Evolutionary conservation across 371 early-diverging fungal genomes (phyloP), one percentile per base, ranked within the genome.

Genomic region (Blakeslea trispora): DNA sequence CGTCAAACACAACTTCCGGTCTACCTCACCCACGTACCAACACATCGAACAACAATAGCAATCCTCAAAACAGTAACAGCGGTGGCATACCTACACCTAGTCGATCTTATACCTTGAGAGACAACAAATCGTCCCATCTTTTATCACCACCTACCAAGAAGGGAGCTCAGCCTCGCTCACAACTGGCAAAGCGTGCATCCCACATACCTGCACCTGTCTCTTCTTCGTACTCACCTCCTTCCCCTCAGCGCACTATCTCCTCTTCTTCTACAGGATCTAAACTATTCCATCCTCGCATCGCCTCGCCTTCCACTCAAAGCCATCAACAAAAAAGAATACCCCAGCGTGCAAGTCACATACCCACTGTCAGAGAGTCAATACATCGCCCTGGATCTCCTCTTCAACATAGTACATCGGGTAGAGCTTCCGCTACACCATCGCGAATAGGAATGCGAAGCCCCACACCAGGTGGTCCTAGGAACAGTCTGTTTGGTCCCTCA

Each of bases 181-280:
- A 58, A n/a, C 55, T 71, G 11, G 64, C 71, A 5, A 71, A 74
- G 51, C 72, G 77, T 42, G 74, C 77, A 18, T 77, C 77, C 2
- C 77, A 77, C 59, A 77, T 77, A 11, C 77, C 77, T n/a, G 68
- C 74, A 34, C 77, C 77, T 23, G 60, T 63, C 44, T 24, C 53
- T 22, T 32, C 55, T 22, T 37, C 14, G 21, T 42, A 56, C 47
- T 53, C 66, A 13, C 57, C 61, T 8, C 72, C 75, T 41, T 34
- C 61, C 22, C 70, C 70, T n/a, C 67, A 69, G 45, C 41, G 55
- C 13, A 67, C 71, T 2, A 45, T 55, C 1, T 69, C 72, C 10
- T 58, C 64, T 3, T 64, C 62, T 14, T 64, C 68, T 23, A 43
- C 59, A n/a, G 47, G 52, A 43, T 46, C 59, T n/a, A 53, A 56